Conservation (phyloP, 805 yeast genomes). For the Isabelozyma pseudorhagii region DNA sequence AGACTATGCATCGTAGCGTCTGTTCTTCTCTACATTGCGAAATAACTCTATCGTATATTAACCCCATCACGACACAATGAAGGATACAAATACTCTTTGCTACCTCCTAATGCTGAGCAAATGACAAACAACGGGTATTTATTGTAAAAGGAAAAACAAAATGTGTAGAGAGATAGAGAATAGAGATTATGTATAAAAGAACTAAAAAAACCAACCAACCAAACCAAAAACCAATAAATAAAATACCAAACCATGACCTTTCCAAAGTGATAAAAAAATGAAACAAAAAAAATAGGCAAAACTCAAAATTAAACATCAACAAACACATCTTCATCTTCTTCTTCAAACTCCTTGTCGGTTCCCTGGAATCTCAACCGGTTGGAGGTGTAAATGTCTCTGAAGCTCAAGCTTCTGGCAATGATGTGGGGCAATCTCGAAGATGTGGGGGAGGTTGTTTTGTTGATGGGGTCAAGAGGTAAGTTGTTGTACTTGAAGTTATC, state of each 20-base stretch:
- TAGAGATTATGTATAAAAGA: neutral
- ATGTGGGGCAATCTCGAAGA: neutral
- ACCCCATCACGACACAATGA: neutral
- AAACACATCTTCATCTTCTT: slow-evolving; percentile 18
- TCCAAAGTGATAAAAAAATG: neutral
- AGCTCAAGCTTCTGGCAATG: slow-evolving; percentile 1
- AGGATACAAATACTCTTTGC: neutral
- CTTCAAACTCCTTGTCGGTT: slow-evolving; percentile 14
- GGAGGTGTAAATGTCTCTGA: slow-evolving; percentile 7
- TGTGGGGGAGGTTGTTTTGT: neutral
- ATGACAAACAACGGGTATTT: neutral
- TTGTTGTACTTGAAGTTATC: slow-evolving; percentile 12
- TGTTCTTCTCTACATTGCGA: neutral
- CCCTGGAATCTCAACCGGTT: slow-evolving; percentile 14
- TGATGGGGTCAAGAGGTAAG: slow-evolving; percentile 1
- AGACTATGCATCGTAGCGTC: neutral
- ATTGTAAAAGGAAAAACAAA: neutral
- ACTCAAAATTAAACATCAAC: slow-evolving; percentile 11
- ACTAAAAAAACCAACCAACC: slow-evolving; percentile 1
- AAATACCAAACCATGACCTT: neutral
- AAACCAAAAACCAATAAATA: neutral
- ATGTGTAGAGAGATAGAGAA: neutral
- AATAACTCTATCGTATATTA: neutral
- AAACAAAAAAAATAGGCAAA: neutral
- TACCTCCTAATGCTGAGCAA: neutral